phyloP scores from a whole-genome alignment of 2,329 filamentous ascomycete species.

The Penicillium sp. region DNA sequence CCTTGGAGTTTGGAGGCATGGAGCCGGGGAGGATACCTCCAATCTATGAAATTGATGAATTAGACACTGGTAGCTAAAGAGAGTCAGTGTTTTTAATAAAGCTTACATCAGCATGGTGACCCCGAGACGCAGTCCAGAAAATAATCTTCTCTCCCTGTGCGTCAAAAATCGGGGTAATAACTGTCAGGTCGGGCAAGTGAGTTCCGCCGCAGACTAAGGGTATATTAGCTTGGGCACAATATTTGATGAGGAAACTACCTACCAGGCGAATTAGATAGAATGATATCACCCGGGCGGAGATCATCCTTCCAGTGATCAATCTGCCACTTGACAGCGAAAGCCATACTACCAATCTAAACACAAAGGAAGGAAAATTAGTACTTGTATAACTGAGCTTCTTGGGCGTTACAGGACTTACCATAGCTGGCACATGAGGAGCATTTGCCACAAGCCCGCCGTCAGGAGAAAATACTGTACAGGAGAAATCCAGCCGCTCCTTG shows the following conservation, averaged over 20 bases:
- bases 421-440: conserved; percentile 1
- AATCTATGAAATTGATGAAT: background rate
- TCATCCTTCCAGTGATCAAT: conserved; percentile 62
- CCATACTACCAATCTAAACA: conserved; percentile 7
- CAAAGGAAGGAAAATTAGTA: too few species aligned
- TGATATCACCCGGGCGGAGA: conserved; percentile 66
- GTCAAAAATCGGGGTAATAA: conserved; percentile 10
- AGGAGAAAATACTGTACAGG: background rate
- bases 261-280: conserved; percentile 48
- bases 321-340: conserved; percentile 6
- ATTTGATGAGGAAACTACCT: background rate
- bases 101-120: conserved; percentile 8
- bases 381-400: too few species aligned
- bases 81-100: too few species aligned
- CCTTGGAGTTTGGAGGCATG: conserved; percentile 36
- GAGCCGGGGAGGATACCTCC: conserved; percentile 22
- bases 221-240: background rate
- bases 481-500: background rate
- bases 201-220: background rate
- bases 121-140: conserved; percentile 8
- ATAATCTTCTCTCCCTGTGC: background rate
- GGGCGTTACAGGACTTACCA: background rate
- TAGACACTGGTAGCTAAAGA: background rate
- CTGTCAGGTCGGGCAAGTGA: conserved; percentile 7
- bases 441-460: background rate